phyloP scores from a whole-genome alignment of 345 rosid species.

The Rhodamnia rubescens region DNA sequence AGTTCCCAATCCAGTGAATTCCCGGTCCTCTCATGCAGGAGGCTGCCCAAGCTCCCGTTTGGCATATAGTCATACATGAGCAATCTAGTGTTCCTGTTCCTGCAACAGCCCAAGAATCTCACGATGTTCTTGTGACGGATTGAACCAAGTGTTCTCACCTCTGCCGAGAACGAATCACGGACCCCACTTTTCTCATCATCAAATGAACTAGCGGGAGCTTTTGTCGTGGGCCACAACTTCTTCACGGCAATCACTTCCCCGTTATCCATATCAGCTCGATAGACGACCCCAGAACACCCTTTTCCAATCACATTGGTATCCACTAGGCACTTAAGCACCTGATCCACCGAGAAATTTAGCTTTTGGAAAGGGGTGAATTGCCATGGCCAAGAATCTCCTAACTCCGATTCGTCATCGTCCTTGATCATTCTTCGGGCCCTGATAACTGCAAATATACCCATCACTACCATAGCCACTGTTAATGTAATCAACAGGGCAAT shows the following conservation, averaged over 20 bases:
- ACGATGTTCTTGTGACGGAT: constrained; percentile 95
- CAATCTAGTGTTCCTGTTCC: constrained; percentile 72
- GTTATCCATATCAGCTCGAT: constrained; percentile 76
- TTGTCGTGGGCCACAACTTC: constrained; percentile 70
- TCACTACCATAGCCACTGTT: constrained; percentile 54
- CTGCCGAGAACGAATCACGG: constrained; percentile 92
- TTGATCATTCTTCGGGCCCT: constrained; percentile 35
- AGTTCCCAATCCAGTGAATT: constrained; percentile 77
- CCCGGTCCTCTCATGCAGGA: constrained; percentile 75
- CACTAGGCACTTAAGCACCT: constrained; percentile 63
- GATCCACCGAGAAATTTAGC: constrained; percentile 79
- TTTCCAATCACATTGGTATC: constrained; percentile 84
- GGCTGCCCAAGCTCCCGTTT: constrained; percentile 84
- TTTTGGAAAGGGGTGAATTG: constrained; percentile 95
- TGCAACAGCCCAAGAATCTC: constrained; percentile 83
- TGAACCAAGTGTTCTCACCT: constrained; percentile 81
- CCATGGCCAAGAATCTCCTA: constrained; percentile 91
- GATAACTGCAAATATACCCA: constrained; percentile 62
- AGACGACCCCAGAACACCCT: constrained; percentile 89
- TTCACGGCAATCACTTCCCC: constrained; percentile 89
- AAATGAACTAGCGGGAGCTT: constrained; percentile 22
- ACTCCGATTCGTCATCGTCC: constrained; percentile 58
- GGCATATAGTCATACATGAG: constrained; percentile 96
- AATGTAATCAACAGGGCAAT: constrained; percentile 55
- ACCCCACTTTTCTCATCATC: constrained; percentile 39